Percentiles rank a stretch among this genome's conserved stretches.
phyloP scores from a whole-genome alignment of 1,284 basidiomycete genomes.

The Fomitopsis schrenkii region DNA sequence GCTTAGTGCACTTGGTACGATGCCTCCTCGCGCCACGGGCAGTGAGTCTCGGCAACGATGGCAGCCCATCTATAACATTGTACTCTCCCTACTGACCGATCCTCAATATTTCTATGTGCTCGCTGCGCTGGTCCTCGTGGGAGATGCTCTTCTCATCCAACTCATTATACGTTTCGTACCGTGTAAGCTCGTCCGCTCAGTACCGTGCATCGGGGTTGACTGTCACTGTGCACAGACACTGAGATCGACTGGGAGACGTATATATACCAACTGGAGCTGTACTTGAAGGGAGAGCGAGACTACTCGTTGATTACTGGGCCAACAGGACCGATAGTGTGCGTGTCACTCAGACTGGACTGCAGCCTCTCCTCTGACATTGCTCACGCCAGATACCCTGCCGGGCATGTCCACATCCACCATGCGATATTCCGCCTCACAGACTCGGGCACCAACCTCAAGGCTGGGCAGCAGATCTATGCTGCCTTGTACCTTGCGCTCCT shows the following conservation, averaged over 20 bases:
- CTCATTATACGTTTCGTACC: slow-evolving; percentile 77
- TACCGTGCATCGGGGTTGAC: slow-evolving; percentile 1
- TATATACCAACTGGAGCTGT: slow-evolving; percentile 81
- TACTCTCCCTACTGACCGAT: slow-evolving; percentile 45
- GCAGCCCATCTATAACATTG: slow-evolving; percentile 5
- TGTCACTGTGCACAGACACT: slow-evolving; percentile 63
- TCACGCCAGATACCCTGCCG: slow-evolving; percentile 84
- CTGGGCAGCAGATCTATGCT: slow-evolving; percentile 80
- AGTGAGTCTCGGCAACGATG: neutral
- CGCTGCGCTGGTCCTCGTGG: slow-evolving; percentile 58
- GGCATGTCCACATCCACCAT: slow-evolving; percentile 85
- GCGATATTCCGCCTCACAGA: slow-evolving; percentile 67
- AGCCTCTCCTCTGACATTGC: neutral
- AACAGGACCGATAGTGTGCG: slow-evolving; percentile 92
- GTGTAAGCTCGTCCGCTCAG: slow-evolving; percentile 43
- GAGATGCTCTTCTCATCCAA: slow-evolving; percentile 71
- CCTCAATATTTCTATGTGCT: slow-evolving; percentile 63
- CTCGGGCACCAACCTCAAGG: slow-evolving; percentile 54
- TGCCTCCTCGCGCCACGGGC: neutral
- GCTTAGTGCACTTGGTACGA: neutral
- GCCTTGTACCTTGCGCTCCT: slow-evolving; percentile 69
- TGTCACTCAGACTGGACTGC: slow-evolving; percentile 7
- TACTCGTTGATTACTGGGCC: slow-evolving; percentile 87
- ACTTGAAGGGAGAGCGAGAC: slow-evolving; percentile 79
- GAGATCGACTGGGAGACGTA: slow-evolving; percentile 98